Conservation (phyloP, 306 rosid genomes). For the Clitoria ternatea region DNA sequence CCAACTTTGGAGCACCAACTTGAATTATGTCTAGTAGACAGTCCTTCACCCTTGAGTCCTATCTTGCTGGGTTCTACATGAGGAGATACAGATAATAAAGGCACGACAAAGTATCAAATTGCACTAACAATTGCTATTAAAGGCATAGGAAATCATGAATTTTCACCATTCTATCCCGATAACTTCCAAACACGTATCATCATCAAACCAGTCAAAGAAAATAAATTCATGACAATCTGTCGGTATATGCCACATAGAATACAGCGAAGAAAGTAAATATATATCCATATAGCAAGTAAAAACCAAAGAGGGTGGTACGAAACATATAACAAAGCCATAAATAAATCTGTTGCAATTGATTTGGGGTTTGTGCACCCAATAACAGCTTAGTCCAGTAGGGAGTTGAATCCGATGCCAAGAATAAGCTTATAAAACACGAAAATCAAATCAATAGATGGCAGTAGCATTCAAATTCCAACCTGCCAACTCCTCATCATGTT, state of each 20-base stretch:
- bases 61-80: constrained; percentile 55
- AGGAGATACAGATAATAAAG: constrained; percentile 30
- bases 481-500: constrained; percentile 41
- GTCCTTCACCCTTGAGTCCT: constrained; percentile 38
- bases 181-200: constrained; percentile 9
- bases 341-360: background rate
- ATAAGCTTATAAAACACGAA: constrained; percentile 1
- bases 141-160: background rate
- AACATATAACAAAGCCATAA: constrained; percentile 6
- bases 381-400: constrained; percentile 16
- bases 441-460: constrained; percentile 11
- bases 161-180: background rate
- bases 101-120: background rate
- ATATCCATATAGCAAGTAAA: background rate
- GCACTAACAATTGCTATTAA: constrained; percentile 3
- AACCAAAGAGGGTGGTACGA: background rate
- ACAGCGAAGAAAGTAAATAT: background rate
- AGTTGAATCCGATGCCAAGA: constrained; percentile 1
- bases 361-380: background rate
- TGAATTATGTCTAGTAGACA: constrained; percentile 32
- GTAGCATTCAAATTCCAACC: constrained; percentile 36
- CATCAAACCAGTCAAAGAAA: background rate
- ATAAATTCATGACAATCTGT: background rate
- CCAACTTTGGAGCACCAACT: constrained; percentile 57
- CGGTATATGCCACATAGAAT: constrained; percentile 10